Base-by-base conservation (phyloP, 495 filamentous ascomycete species). In the Penicillium dipodomyicola region DNA sequence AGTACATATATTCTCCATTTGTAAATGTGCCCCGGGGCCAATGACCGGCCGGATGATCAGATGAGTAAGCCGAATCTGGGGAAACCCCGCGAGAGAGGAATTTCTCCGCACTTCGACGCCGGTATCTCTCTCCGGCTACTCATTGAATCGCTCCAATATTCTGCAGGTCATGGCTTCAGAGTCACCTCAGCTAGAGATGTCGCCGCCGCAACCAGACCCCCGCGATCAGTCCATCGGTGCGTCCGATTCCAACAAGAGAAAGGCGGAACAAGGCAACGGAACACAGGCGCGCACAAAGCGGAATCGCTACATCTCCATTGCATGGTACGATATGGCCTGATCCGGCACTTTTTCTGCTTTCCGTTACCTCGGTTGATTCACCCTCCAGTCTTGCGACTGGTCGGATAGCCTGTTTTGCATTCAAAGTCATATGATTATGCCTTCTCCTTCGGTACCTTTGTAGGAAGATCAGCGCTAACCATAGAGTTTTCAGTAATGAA, bases 301-400 rank as follows among this genome's bases (percentile, higher is more conserved):
- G 68, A 82, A 82, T 77, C 78, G 90, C 68, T 96, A 96, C 74
- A 93, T 94, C 67, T 91, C 89, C 35, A 94, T 96, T 62, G 91
- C 91, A 64, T 96, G 91, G 90, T 93, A 81, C 67, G 83, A 58
- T 61, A 63, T 67, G 54, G 48, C 41, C 53, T 62, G 64, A 68
- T 54, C 44, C 35, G 44, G 25, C 23, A 45, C 29, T 17, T 12
- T 12, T 35, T 52, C 19, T 29, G 0, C 19, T 25, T 56, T 49
- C 50, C 51, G 29, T 37, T 42, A 29, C 33, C 22, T 49, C 39
- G 37, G 32, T 29, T 30, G 30, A 11, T 22, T 39, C 22, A 25
- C 22, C 35, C 51, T 39, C 14, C 22, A 37, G 17, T 20, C 25
- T 9, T 55, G 15, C 30, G 20, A 33, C 42, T 48, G 23, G 49